These are phyloP conservation scores for Zygosaccharomyces sapae DNA, from an alignment of 1,139 yeast species.

Conservation along the genomic window DNA sequence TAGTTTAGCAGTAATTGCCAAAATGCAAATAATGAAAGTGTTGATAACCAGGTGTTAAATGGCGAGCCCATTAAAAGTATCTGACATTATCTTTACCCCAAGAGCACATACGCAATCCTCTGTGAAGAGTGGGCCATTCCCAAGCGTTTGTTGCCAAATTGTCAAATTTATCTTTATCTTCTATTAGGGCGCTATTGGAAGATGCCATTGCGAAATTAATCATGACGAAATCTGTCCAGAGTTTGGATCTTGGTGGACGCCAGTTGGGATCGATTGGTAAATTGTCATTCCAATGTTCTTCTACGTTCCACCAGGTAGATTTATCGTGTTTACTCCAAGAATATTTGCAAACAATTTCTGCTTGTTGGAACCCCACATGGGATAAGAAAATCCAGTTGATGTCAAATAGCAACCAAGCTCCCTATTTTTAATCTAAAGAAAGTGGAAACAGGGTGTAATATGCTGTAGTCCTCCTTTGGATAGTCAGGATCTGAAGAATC, in stretches of 20 bases:
- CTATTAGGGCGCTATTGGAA: conserved; percentile 68
- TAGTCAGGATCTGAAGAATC: conserved; percentile 45
- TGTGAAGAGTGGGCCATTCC: conserved; percentile 70
- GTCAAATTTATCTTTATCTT: conserved; percentile 67
- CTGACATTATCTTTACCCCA: conserved; percentile 50
- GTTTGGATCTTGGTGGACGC: conserved; percentile 63
- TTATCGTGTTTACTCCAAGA: conserved; percentile 51
- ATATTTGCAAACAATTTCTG: conserved; percentile 68
- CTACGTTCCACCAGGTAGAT: conserved; percentile 79
- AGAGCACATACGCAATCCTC: conserved; percentile 66
- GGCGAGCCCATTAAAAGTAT: conserved; percentile 68
- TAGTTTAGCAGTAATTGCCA: conserved; percentile 40
- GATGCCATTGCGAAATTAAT: conserved; percentile 76
- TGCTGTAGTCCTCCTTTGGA: conserved; percentile 39
- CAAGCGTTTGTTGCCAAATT: conserved; percentile 66
- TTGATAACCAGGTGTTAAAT: conserved; percentile 58
- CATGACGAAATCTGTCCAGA: conserved; percentile 64
- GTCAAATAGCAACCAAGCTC: conserved; percentile 68
- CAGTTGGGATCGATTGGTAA: conserved; percentile 44
- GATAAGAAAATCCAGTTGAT: conserved; percentile 66
- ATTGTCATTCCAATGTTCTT: conserved; percentile 53
- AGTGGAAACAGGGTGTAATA: conserved; percentile 66
- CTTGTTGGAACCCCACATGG: conserved; percentile 78
- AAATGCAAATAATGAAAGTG: conserved; percentile 37
- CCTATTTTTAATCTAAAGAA: conserved; percentile 61